phyloP scores from a whole-genome alignment of 179 eudicot species.

The Camellia oleifera region DNA sequence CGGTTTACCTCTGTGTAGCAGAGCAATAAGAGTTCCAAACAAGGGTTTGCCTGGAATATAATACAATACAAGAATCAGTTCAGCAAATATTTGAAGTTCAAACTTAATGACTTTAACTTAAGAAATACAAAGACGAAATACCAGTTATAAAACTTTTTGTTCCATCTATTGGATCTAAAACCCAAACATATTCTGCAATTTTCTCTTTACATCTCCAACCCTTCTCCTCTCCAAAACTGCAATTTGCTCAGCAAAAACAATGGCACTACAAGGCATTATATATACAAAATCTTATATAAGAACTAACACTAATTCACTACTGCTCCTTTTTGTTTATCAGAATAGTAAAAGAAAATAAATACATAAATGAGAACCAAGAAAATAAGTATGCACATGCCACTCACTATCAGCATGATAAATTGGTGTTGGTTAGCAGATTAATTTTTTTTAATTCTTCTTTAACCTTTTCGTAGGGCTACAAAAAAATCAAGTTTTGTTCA shows the following conservation, averaged over 20 bases:
- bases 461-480: too few relatives aligned
- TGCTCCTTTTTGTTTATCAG: not conserved
- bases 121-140: conserved; percentile 19
- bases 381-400: not conserved
- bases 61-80: not conserved
- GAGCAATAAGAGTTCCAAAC: conserved; percentile 93
- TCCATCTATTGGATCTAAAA: conserved; percentile 95
- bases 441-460: not conserved
- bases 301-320: not conserved
- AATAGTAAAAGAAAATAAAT: not conserved
- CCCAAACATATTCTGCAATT: conserved; percentile 89
- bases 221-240: conserved; percentile 93
- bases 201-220: conserved; percentile 92
- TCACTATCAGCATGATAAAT: not conserved
- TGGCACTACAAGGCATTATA: not conserved
- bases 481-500: too few relatives aligned
- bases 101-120: not conserved
- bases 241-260: conserved; percentile 16
- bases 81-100: not conserved
- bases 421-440: not conserved
- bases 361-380: not conserved
- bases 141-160: conserved; percentile 98
- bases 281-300: not conserved
- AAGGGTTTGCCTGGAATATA: conserved; percentile 74
- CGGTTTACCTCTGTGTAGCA: conserved; percentile 90